Base-by-base conservation (phyloP, 257 asterid genomes). In the Leonotis leonurus region DNA sequence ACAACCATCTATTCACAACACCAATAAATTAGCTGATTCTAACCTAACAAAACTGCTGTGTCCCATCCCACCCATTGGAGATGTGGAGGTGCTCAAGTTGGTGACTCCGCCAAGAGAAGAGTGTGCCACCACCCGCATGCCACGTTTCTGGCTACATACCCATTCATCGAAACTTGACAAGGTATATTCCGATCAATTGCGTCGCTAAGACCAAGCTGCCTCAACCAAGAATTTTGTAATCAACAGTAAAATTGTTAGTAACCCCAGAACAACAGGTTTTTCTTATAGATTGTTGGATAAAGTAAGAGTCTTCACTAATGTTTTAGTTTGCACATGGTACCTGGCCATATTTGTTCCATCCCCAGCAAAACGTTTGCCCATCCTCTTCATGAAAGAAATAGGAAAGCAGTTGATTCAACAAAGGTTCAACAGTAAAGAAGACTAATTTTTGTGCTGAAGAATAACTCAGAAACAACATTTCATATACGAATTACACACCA, bases 51-150 rank as follows among this genome's bases (percentile, higher is more conserved):
- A 87, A 90, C 67, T 80, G 85, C n/a, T n/a, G n/a, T n/a, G n/a
- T n/a, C n/a, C n/a, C n/a, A n/a, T n/a, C n/a, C n/a, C 65, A 61
- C 60, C 75, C 68, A 29, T 9, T 26, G 32, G 60, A 20, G 21
- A 6, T n/a, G n/a, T n/a, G n/a, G n/a, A n/a, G n/a, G n/a, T n/a
- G 41, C 64, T 88, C 82, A 91, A 16, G 76, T 74, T 6, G n/a
- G n/a, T n/a, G 90, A 75, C 58, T 78, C 96, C 2, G 88, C 87
- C 50, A 92, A 79, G 66, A 89, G 68, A 69, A 92, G 95, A 25
- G 99, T 92, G 78, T 92, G 99, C 99, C 99, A 92, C 97, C 99
- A 92, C n/a, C 99, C 99, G 57, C 97, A 92, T 4, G 91, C 89
- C 51, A 89, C 91, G 4, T 80, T 83, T 77, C 66, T 86, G 0